Evolutionary conservation across 1,284 basidiomycete genomes (phyloP).

Genomic region (Sanghuangporus sanghuang): DNA sequence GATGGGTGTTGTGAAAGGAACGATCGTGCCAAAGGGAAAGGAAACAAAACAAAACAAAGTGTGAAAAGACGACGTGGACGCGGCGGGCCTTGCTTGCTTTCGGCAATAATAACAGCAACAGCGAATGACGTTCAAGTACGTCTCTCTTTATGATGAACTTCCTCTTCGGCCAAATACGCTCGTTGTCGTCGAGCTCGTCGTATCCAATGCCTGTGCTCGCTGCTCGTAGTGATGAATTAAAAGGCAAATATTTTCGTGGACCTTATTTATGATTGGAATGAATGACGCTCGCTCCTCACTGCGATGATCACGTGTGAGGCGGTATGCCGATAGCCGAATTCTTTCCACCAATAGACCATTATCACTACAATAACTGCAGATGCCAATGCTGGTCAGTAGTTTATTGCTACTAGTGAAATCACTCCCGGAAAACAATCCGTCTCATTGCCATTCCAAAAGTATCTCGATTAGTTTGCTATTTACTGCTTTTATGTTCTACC

Average conservation of each 20-base stretch:
- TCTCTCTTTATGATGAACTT: background rate
- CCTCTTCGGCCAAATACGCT: background rate
- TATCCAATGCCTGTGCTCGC: background rate
- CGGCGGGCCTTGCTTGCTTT: background rate
- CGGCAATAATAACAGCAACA: background rate
- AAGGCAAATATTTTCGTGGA: background rate
- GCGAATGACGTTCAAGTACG: background rate
- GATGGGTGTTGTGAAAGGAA: background rate
- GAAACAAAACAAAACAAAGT: background rate
- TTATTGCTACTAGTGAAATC: too few relatives aligned
- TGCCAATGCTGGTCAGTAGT: too few relatives aligned
- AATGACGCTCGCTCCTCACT: background rate
- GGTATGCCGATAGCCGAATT: too few relatives aligned
- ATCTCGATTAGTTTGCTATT: too few relatives aligned
- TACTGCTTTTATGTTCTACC: too few relatives aligned
- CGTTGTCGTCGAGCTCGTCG: background rate
- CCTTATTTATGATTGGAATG: background rate
- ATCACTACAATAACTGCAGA: too few relatives aligned
- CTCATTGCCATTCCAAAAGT: too few relatives aligned
- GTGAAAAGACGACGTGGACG: background rate
- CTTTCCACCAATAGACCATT: too few relatives aligned
- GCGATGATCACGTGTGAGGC: background rate
- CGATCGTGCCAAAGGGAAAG: background rate
- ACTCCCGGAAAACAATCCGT: too few relatives aligned
- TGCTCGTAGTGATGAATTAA: background rate